These are phyloP conservation scores for Pseudozyma tsukubaensis DNA, from an alignment of 1,284 basidiomycete genomes.

Conservation along the genomic window DNA sequence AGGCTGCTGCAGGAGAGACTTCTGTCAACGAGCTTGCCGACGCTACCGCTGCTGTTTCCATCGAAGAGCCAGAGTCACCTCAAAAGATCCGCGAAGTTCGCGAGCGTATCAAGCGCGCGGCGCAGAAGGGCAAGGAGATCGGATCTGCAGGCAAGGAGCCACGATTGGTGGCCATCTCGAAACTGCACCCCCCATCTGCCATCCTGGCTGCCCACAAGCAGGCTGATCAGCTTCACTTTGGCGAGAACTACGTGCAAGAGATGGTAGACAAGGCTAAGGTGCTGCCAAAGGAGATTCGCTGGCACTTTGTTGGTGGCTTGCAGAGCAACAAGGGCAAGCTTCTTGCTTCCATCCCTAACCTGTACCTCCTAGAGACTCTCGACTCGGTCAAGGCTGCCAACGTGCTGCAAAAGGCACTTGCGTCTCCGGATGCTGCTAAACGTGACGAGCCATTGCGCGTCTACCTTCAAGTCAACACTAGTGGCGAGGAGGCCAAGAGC, in stretches of 20 bases:
- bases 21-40: conserved; percentile 12
- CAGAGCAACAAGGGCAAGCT: conserved; percentile 95
- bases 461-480: conserved; percentile 93
- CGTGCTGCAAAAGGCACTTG: conserved; percentile 82
- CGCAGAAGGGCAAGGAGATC: conserved; percentile 36
- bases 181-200: conserved; percentile 89
- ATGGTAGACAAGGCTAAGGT: conserved; percentile 78
- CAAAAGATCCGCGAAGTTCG: conserved; percentile 40
- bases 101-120: conserved; percentile 42
- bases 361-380: conserved; percentile 90
- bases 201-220: conserved; percentile 74
- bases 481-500: conserved; percentile 87
- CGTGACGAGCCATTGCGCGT: conserved; percentile 76
- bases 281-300: conserved; percentile 71
- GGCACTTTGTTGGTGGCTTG: conserved; percentile 96
- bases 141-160: conserved; percentile 60
- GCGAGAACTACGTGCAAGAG: conserved; percentile 98
- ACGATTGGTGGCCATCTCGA: conserved; percentile 88
- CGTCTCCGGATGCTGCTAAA: conserved; percentile 70
- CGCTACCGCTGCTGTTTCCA: conserved; percentile 18
- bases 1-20: conserved; percentile 1
- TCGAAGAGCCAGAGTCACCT: conserved; percentile 28
- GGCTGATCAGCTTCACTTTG: conserved; percentile 85
- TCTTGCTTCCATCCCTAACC: conserved; percentile 87
- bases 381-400: conserved; percentile 85